A percentile compares a stretch with the other conserved stretches of the same genome.
phyloP scores from a whole-genome alignment of 1,139 yeast species.

The Yamadazyma sp. region DNA sequence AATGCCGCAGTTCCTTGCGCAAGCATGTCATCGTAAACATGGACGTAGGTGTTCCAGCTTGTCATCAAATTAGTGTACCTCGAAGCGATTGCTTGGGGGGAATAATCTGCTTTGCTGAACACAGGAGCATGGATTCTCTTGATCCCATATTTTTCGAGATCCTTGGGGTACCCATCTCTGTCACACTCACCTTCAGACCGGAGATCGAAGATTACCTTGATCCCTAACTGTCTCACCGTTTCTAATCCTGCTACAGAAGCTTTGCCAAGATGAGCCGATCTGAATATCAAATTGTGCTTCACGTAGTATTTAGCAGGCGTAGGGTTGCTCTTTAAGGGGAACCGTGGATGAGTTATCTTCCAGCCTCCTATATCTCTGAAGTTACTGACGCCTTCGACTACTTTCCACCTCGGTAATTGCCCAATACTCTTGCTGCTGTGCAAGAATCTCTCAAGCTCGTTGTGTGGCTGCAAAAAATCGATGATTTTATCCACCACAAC shows the following conservation, averaged over 20 bases:
- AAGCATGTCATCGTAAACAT: slow-evolving; percentile 64
- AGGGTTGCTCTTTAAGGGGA: slow-evolving; percentile 13
- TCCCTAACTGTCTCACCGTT: slow-evolving; percentile 43
- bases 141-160: slow-evolving; percentile 42
- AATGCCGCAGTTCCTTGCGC: slow-evolving; percentile 48
- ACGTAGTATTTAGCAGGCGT: slow-evolving; percentile 36
- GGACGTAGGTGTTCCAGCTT: slow-evolving; percentile 63
- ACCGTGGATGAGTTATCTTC: slow-evolving; percentile 39
- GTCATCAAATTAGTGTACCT: slow-evolving; percentile 58
- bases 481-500: slow-evolving; percentile 53
- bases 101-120: slow-evolving; percentile 53
- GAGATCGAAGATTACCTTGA: slow-evolving; percentile 65
- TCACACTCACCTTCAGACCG: slow-evolving; percentile 62
- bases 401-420: slow-evolving; percentile 53
- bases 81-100: slow-evolving; percentile 65
- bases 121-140: slow-evolving; percentile 61
- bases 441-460: slow-evolving; percentile 55
- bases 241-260: slow-evolving; percentile 49
- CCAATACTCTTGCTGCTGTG: slow-evolving; percentile 37
- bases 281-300: slow-evolving; percentile 54
- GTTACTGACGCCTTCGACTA: slow-evolving; percentile 66
- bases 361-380: slow-evolving; percentile 86
- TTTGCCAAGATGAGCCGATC: slow-evolving; percentile 62
- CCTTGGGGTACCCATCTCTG: slow-evolving; percentile 47
- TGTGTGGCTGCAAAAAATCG: slow-evolving; percentile 51